A percentile compares a stretch with the other conserved stretches of the same genome.
Conservation (phyloP, 208 protist genomes). For the Wallacemonas sp. region DNA sequence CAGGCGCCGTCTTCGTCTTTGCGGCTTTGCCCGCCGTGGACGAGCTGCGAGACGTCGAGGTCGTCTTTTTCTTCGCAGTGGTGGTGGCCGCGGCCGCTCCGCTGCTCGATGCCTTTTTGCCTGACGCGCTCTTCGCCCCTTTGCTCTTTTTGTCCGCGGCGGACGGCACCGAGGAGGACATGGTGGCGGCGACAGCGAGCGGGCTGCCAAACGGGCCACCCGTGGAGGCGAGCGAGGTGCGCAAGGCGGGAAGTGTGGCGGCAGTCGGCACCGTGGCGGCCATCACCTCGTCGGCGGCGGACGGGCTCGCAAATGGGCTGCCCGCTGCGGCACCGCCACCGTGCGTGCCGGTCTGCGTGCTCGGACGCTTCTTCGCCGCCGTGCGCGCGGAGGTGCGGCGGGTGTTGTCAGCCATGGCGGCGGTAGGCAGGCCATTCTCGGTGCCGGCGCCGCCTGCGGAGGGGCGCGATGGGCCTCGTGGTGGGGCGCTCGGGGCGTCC, state of each 20-base stretch:
- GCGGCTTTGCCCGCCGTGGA: neutral
- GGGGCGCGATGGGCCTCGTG: neutral
- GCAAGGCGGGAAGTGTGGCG: conserved; percentile 5
- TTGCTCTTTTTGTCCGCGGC: conserved; percentile 3
- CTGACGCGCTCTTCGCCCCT: neutral
- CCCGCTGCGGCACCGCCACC: too few species aligned
- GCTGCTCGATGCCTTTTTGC: conserved; percentile 13
- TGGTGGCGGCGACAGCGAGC: neutral
- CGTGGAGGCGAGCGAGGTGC: conserved; percentile 7
- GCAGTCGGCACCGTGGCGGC: neutral
- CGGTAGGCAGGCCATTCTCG: neutral
- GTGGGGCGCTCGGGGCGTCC: neutral
- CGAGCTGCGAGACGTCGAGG: neutral
- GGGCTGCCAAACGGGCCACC: conserved; percentile 3
- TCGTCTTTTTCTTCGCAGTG: conserved; percentile 1
- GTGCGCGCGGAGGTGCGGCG: neutral
- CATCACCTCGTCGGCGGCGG: neutral
- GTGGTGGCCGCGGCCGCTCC: too few species aligned
- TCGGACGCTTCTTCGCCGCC: too few species aligned
- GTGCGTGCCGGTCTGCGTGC: too few species aligned
- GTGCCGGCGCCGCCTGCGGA: neutral
- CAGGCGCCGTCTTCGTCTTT: conserved; percentile 23
- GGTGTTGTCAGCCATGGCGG: neutral
- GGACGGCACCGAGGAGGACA: neutral
- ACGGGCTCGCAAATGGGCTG: neutral